Base-by-base conservation (phyloP, 2,329 filamentous ascomycete species). In the Trichoderma afroharzianum region DNA sequence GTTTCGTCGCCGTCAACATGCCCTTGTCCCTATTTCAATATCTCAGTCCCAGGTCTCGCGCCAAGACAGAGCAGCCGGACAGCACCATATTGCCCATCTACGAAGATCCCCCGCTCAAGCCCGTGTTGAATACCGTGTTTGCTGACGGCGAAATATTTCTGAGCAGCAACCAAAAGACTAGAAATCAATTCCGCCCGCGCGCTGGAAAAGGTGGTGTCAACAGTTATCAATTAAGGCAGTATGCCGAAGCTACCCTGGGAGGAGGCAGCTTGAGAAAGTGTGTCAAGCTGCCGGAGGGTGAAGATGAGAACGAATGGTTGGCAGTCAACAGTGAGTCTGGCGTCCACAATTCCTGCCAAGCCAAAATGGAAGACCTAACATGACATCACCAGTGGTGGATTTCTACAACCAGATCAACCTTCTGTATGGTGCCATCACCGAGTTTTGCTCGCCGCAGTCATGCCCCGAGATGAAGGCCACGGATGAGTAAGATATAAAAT, bases 401-500 rank as follows among this genome's bases (percentile, higher is more conserved):
- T 99, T 99, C 83, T 99, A 99, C 89, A 99, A 99, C 85, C 96
- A 99, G 83, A 97, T 99, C 86, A 99, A 99, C 84, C 88, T 99
- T 43, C 91, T 99, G 72, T 99, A 99, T 81, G 97, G 97, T 72
- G 96, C 96, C 75, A 99, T 99, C 80, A 99, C 96, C 72, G 96
- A 99, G 81, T 99, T 99, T 83, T 99, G 96, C 86, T 98, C 96
- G 30, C 95, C 96, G 36, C 92, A 96, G 80, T 94, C 94, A 75
- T 99, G 96, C 81, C 96, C 96, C 0, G 96, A 98, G 84, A 99
- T 99, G 96, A 99, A 99, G 83, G 96, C 96, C n/a, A 99, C 96
- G 11, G 97, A 99, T 84, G 96, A 99, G 92, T 96, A 87, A 75
- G 89, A 39, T 43, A 18, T n/a, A 26, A 11, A 15, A 47, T 15